Evolutionary conservation across 352 stramenopile genomes (phyloP), one percentile per base, ranked within the genome.

Genomic region (Phytophthora sojae): DNA sequence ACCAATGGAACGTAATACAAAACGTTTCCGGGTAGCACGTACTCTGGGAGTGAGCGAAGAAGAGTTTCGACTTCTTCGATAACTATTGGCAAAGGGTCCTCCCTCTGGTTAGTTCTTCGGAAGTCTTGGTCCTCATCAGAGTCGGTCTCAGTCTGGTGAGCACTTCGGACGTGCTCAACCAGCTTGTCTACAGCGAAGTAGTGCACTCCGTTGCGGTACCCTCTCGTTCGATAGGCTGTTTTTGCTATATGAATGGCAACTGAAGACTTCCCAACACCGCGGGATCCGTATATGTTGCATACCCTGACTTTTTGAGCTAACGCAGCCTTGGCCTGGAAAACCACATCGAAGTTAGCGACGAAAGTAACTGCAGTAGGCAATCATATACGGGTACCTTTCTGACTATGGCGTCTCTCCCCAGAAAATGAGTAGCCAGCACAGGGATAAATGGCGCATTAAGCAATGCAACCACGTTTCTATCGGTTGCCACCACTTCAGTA

Each of bases 251-350:
- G 80, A 19, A 83, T 79, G 2, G 81, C 85, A 55, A 91, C 75
- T 7, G 86, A 85, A 8, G 86, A 86, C 54, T 94, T 92, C 12
- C 86, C 86, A 12, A 84, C 67, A 14, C 86, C 86, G 37, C 73
- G 68, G 25, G 65, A 59, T 15, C 83, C 83, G 30, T 73, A 74
- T 8, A 93, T 52, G 21, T 71, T 81, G 74, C 83, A 90, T 25
- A 92, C 69, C 52, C 83, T 83, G 25, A 80, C 72, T 17, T 79
- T 80, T 54, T 70, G 67, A 35, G 59, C 56, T 53, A 83, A 42
- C 12, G 53, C 76, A 37, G 60, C 42, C 19, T 83, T 75, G 15
- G 81, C 37, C 73, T 88, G 51, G 21, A 30, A 70, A 71, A 42
- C 23, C 57, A 35, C 14, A 39, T 7, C 21, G 21, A 9, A 7